Evolutionary conservation across 495 filamentous ascomycete species (phyloP), one percentile per base, ranked within the genome.

Genomic region (Filosporella fistucella): DNA sequence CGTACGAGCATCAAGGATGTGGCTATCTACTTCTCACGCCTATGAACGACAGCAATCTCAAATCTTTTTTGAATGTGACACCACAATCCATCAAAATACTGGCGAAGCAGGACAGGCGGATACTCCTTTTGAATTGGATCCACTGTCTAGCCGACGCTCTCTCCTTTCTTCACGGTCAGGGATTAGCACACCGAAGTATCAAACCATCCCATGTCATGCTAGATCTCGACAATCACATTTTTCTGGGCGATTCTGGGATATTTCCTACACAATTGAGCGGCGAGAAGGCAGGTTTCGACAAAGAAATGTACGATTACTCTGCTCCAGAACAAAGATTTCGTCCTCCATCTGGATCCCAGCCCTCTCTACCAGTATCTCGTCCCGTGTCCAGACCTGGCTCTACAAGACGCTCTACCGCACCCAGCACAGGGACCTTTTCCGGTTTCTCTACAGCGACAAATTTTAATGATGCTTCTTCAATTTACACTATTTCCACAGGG

Each of bases 301-400:
- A 83, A 26, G 91, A 97, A 59, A 74, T 76, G 26, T 96, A 96
- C 67, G 85, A 94, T 52, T 93, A 95, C 56, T 84, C 85, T 1
- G 81, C 91, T 2, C 91, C 91, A 3, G 91, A 97, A 58, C 76
- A 84, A 43, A 86, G 84, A 78, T 63, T 30, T 22, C 39, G 63
- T 18, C 29, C 36, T 17, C 49, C 52, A 34, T 20, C 42, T 25
- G 17, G 49, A 14, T 39, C 49, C 20, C 49, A 49, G 22, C 36
- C 54, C 17, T 75, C 47, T 68, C 69, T 34, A 71, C 74, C 45
- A 67, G 67, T 65, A 59, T 68, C 42, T 66, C 74, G 2, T 51
- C n/a, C n/a, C n/a, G n/a, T n/a, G n/a, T n/a, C n/a, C n/a, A n/a
- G n/a, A n/a, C 61, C 49, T 58, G 63, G 20, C 56, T 54, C 8